Percentiles rank a stretch among this genome's conserved stretches.
These are phyloP conservation scores for Nannochloropsis oceanica DNA, from an alignment of 108 stramenopile species.

Conservation along the genomic window DNA sequence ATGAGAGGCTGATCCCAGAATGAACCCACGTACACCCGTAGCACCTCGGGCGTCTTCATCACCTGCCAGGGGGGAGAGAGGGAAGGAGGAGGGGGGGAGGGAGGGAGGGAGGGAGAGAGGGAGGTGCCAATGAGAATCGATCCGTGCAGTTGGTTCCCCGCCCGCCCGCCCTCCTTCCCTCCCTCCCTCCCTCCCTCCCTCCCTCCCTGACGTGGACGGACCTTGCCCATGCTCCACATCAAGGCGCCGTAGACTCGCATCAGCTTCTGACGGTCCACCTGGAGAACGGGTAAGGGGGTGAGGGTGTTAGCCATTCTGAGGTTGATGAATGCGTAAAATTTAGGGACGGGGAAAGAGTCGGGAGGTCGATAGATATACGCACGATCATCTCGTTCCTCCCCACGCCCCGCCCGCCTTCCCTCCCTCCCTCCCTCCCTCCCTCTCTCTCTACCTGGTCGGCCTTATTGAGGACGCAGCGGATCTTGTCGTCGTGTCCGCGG, in stretches of 20 bases:
- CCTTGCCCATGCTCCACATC: slow-evolving; percentile 56
- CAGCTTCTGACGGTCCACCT: slow-evolving; percentile 58
- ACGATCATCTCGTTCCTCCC: background rate
- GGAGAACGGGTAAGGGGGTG: background rate
- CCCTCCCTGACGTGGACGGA: background rate
- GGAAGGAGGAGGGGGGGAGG: background rate
- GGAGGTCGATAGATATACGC: background rate
- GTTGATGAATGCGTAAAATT: no score
- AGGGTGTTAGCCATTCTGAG: no score
- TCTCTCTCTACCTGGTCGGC: slow-evolving; percentile 43
- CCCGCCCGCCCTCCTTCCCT: background rate
- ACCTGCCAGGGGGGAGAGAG: background rate
- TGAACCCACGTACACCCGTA: slow-evolving; percentile 54
- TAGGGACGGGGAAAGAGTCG: no score
- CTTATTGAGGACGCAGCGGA: slow-evolving; percentile 63
- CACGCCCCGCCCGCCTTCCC: background rate
- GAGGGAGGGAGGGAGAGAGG: background rate
- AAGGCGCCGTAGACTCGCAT: slow-evolving; percentile 58
- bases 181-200: background rate
- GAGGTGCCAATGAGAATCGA: no score
- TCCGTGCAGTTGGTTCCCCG: no score
- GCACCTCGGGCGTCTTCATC: slow-evolving; percentile 51
- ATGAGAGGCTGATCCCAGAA: slow-evolving; percentile 58
- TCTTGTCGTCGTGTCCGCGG: slow-evolving; percentile 54
- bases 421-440: background rate